Conservation (phyloP, 495 filamentous ascomycete species). For the Penicillium atrosanguineum region DNA sequence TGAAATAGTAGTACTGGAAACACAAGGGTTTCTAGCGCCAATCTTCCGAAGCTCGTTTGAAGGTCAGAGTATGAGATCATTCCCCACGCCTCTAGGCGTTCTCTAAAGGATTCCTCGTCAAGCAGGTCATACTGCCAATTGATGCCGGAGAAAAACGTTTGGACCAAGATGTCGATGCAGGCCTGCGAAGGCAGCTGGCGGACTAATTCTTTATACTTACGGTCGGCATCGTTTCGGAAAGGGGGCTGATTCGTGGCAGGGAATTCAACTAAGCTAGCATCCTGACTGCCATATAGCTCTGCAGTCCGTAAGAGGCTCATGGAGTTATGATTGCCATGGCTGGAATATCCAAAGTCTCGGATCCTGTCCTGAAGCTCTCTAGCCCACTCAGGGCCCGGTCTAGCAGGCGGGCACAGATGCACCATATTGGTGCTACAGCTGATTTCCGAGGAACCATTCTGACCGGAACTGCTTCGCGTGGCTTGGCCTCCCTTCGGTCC, state of each 20-base stretch:
- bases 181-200: slow-evolving; percentile 51
- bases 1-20: slow-evolving; percentile 60
- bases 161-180: slow-evolving; percentile 52
- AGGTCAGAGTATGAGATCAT: slow-evolving; percentile 14
- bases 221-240: slow-evolving; percentile 4
- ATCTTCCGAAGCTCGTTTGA: slow-evolving; percentile 9
- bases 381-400: neutral
- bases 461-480: neutral
- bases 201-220: slow-evolving; percentile 50
- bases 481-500: slow-evolving; percentile 5
- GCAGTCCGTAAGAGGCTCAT: slow-evolving; percentile 10
- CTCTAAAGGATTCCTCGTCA: slow-evolving; percentile 50
- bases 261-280: neutral
- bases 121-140: slow-evolving; percentile 60
- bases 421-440: slow-evolving; percentile 1
- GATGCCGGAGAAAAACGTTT: slow-evolving; percentile 54
- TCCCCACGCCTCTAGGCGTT: slow-evolving; percentile 49
- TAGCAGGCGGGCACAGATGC: neutral
- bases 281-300: slow-evolving; percentile 1
- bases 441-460: neutral
- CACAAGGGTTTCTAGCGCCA: slow-evolving; percentile 8
- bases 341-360: slow-evolving; percentile 14
- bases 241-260: neutral
- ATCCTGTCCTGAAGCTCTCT: slow-evolving; percentile 9
- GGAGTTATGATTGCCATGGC: slow-evolving; percentile 10